Evolutionary conservation across 495 filamentous ascomycete species (phyloP).

Genomic region (Penicillium flavigenum): DNA sequence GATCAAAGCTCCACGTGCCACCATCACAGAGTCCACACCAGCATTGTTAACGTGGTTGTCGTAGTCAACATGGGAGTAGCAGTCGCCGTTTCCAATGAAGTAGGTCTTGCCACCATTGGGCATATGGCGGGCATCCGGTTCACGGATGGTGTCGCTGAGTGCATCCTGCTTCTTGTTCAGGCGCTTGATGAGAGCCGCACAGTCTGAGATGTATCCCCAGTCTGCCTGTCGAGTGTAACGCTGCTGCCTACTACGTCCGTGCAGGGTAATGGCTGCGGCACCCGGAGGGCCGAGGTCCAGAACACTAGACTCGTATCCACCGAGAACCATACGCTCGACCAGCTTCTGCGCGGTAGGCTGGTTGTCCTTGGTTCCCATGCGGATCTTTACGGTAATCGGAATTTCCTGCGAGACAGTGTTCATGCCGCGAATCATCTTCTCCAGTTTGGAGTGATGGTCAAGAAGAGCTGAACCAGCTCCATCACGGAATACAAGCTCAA

Average conservation of each 20-base stretch:
- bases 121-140: slow-evolving; percentile 65
- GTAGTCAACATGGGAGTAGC: slow-evolving; percentile 90
- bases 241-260: slow-evolving; percentile 91
- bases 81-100: slow-evolving; percentile 96
- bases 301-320: slow-evolving; percentile 62
- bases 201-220: slow-evolving; percentile 91
- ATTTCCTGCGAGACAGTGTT: slow-evolving; percentile 83
- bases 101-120: slow-evolving; percentile 68
- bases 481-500: slow-evolving; percentile 82
- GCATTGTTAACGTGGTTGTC: slow-evolving; percentile 71
- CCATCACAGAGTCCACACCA: slow-evolving; percentile 84
- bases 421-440: slow-evolving; percentile 93
- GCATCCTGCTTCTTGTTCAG: slow-evolving; percentile 64
- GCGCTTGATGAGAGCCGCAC: slow-evolving; percentile 75
- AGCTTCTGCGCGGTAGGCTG: slow-evolving; percentile 77
- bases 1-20: slow-evolving; percentile 85
- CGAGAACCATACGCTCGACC: slow-evolving; percentile 77
- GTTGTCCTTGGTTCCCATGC: slow-evolving; percentile 82
- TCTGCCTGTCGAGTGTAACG: slow-evolving; percentile 86
- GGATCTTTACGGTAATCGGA: slow-evolving; percentile 90
- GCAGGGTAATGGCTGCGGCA: slow-evolving; percentile 88
- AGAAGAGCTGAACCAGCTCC: slow-evolving; percentile 95
- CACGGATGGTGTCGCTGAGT: slow-evolving; percentile 70
- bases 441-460: slow-evolving; percentile 76
- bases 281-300: slow-evolving; percentile 66